Evolutionary conservation across 768 basidiomycete species (phyloP), one percentile per base, ranked within the genome.

Genomic region (Chalciporus sphaerocephalus): DNA sequence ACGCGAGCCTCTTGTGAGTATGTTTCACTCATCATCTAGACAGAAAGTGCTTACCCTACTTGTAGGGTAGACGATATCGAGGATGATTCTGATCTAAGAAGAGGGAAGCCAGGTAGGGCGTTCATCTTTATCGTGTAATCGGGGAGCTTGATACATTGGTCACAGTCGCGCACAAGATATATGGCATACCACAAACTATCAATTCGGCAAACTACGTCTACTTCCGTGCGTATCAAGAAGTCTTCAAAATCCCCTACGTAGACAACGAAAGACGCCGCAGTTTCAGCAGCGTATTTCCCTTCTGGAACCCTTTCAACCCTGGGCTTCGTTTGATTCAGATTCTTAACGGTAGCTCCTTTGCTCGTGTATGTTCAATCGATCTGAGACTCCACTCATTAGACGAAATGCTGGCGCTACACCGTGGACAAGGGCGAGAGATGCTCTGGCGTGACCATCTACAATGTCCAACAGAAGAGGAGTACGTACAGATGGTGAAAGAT

Each of bases 171-270:
- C 94, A 99, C 69, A 92, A 88, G 73, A 93, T 99, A 54, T 99
- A 92, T 57, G 95, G 95, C 3, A 73, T 96, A 2, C 91, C 95
- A 1, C 94, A 97, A 64, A 95, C 94, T 0, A 92, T 99, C 67
- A 99, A 99, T 64, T 82, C 86, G 4, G 94, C 95, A 2, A 97
- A 96, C 66, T 97, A 97, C 56, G 92, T 92, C 30, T 97, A 95
- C 61, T 99, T 98, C 62, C 80, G 92, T 32, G 95, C 93, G 0
- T 92, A 85, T 60, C 78, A 92, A 52, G 89, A 94, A 52, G 75
- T 91, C 1, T 81, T 86, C 52, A 70, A 52, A 49, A 45, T 56
- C 17, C 53, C 58, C 11, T 45, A 37, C 18, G 27, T 36, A 27
- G 25, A 42, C 46, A 37, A 12, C 15, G 46, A 50, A 41, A 13